Conservation (phyloP, 2,329 filamentous ascomycete genomes). For the Neopestalotiopsis sp. region DNA sequence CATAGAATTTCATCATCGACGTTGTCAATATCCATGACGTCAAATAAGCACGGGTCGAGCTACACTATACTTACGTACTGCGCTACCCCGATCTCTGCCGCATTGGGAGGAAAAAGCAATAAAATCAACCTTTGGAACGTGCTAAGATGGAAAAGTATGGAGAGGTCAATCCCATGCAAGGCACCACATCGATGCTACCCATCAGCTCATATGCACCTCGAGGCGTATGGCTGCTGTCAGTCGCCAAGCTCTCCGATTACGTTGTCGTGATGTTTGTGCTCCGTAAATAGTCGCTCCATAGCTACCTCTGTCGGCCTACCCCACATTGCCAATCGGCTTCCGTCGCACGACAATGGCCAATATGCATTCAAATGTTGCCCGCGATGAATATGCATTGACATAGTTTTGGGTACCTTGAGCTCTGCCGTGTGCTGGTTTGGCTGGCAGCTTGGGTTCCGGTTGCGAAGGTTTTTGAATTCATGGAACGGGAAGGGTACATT, state of each 20-base stretch:
- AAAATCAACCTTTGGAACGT: not conserved
- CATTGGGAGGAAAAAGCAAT: not conserved
- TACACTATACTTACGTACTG: not conserved
- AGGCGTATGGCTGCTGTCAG: not conserved
- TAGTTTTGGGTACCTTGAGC: no score
- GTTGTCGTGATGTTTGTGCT: conserved; percentile 4
- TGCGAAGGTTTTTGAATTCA: no score
- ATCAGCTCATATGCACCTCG: no score
- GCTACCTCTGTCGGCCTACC: no score
- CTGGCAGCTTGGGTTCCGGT: no score
- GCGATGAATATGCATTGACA: no score
- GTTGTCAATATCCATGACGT: conserved; percentile 17
- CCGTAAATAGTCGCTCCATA: not conserved
- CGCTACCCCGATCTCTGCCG: not conserved
- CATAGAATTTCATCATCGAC: conserved; percentile 19
- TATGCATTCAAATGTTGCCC: no score
- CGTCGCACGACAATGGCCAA: no score
- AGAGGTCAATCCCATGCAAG: not conserved
- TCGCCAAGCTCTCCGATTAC: not conserved
- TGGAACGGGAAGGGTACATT: no score
- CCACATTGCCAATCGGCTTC: no score
- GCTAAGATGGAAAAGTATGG: not conserved
- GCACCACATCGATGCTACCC: not conserved
- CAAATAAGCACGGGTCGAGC: conserved; percentile 13
- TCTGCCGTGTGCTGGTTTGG: no score